These are phyloP conservation scores for Thymus quinquecostatus DNA, from an alignment of 257 asterid species.

Conservation along the genomic window DNA sequence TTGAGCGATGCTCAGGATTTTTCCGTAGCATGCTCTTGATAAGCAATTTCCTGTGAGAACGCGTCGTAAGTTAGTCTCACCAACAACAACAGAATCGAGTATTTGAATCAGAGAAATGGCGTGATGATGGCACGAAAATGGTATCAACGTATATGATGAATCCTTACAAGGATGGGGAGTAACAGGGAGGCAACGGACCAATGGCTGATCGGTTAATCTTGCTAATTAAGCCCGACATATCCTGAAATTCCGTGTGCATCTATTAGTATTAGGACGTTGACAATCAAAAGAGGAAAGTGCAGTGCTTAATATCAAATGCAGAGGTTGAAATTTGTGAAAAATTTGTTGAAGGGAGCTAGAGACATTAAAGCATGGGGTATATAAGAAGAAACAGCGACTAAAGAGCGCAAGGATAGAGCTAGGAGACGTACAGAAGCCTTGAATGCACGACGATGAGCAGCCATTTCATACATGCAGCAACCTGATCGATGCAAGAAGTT, in stretches of 20 bases:
- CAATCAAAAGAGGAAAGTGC: background rate
- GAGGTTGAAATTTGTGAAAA: background rate
- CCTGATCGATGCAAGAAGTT: slow-evolving; percentile 47
- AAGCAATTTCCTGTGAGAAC: slow-evolving; percentile 63
- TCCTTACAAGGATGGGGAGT: slow-evolving; percentile 79
- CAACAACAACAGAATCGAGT: background rate
- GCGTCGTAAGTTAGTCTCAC: background rate
- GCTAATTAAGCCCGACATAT: slow-evolving; percentile 94
- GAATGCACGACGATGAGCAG: slow-evolving; percentile 95
- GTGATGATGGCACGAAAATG: background rate
- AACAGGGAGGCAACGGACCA: slow-evolving; percentile 88
- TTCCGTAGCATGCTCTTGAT: slow-evolving; percentile 92
- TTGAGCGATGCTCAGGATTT: slow-evolving; percentile 88
- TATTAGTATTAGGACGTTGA: background rate
- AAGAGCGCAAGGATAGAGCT: background rate
- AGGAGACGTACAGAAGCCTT: slow-evolving; percentile 75
- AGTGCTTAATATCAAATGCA: background rate
- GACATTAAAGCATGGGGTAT: background rate
- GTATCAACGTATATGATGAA: background rate
- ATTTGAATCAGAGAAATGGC: background rate
- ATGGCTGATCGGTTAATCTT: slow-evolving; percentile 92
- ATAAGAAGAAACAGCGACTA: background rate
- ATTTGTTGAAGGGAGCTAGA: background rate
- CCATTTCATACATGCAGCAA: slow-evolving; percentile 95
- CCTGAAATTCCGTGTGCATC: slow-evolving; percentile 46